Evolutionary conservation across 2,329 filamentous ascomycete species (phyloP).

Genomic region (Fusarium ambrosium): DNA sequence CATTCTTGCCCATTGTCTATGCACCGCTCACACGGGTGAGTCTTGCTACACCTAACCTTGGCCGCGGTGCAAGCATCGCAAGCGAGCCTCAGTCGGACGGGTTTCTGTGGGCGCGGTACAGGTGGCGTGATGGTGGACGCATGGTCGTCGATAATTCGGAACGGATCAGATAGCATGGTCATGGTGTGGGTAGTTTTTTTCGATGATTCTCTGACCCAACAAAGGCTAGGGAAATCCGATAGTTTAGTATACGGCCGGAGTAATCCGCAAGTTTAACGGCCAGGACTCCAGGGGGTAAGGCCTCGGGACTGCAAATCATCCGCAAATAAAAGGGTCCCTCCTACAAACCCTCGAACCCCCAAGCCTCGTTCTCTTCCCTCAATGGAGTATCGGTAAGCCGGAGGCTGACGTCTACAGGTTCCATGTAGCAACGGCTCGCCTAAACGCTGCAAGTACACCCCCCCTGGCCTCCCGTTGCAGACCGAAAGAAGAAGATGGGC

Average conservation of each 20-base stretch:
- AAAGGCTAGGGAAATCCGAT: neutral
- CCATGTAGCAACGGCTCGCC: neutral
- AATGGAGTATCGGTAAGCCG: slow-evolving; percentile 29
- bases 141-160: slow-evolving; percentile 5
- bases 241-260: neutral
- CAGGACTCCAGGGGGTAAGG: neutral
- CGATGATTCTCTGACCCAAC: neutral
- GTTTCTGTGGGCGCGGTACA: slow-evolving; percentile 14
- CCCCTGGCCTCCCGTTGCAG: neutral
- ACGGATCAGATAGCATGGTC: slow-evolving; percentile 9
- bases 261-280: slow-evolving; percentile 17
- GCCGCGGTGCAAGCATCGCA: slow-evolving; percentile 37
- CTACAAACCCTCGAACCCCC: neutral
- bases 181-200: neutral
- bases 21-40: slow-evolving; percentile 35
- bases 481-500: neutral
- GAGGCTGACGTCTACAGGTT: slow-evolving; percentile 5
- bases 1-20: slow-evolving; percentile 31
- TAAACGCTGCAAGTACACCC: neutral
- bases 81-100: slow-evolving; percentile 31
- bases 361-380: slow-evolving; percentile 20
- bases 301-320: neutral
- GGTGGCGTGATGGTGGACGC: neutral
- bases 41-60: slow-evolving; percentile 36
- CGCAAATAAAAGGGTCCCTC: slow-evolving; percentile 6